Evolutionary conservation across 75 land plant genomes (phyloP).

Genomic region (Sequoia sempervirens): DNA sequence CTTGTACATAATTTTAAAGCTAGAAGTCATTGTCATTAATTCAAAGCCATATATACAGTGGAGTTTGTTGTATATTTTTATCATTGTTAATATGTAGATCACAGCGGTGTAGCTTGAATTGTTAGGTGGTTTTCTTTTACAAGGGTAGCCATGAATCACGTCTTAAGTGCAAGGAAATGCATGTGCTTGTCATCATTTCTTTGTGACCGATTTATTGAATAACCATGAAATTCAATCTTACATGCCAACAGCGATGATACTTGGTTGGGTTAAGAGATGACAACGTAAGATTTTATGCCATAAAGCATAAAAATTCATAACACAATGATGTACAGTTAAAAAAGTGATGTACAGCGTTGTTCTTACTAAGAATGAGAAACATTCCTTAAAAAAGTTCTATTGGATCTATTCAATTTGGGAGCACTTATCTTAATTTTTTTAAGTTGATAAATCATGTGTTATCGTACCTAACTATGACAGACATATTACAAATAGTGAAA

Average conservation of each 20-base stretch:
- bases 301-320: background rate
- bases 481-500: background rate
- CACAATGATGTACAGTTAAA: background rate
- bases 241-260: background rate
- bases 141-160: background rate
- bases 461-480: background rate
- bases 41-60: background rate
- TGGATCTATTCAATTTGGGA: background rate
- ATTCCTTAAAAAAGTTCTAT: background rate
- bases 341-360: background rate
- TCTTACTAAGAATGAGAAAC: background rate
- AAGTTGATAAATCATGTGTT: background rate
- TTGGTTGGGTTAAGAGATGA: background rate
- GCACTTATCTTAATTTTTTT: background rate
- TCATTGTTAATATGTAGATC: background rate
- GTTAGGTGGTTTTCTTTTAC: background rate
- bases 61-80: background rate
- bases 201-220: background rate
- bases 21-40: background rate
- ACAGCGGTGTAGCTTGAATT: background rate
- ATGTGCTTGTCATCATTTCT: background rate
- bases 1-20: background rate
- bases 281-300: background rate
- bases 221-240: background rate
- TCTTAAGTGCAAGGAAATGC: background rate